Base-by-base conservation (phyloP, 1,284 basidiomycete species). In the Trametes polyzona region DNA sequence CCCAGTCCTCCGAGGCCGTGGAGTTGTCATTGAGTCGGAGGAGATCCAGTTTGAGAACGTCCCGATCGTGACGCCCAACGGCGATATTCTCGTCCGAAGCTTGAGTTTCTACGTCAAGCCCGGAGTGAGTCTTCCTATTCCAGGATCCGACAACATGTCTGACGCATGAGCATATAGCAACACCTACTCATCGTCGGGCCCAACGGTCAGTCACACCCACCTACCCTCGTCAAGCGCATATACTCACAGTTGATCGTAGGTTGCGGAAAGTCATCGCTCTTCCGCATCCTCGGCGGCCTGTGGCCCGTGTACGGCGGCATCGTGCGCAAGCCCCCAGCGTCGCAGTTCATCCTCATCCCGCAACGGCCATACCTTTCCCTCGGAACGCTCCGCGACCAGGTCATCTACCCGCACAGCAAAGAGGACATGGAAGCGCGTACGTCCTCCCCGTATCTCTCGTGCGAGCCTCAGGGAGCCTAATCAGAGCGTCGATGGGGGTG, bases 231-330 rank as follows among this genome's bases (percentile, higher is more conserved):
- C 8, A 14, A 2, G 11, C 17, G 16, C 30, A 41, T 41, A 54
- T 39, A 33, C 54, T 47, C 27, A 43, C 21, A 41, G 43, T 44
- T 36, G 26, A 26, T 26, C 52, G 29, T 59, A 87, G 87, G 88
- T 10, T 91, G 92, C 66, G 95, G 95, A 23, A 96, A 96, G 72
- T 92, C 90, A 0, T 93, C 90, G 6, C 76, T 98, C 47, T 98
- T 97, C 82, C 87, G 96, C 24, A 97, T 98, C 58, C 80, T 99
- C 2, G 96, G 96, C 37, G 96, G 96, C 17, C 83, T 99, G 7
- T 99, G 96, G 96, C 96, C 96, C 1, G 92, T 98, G 4, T 97
- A 98, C 68, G 96, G 93, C 17, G 96, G 96, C 0, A 81, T 85
- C 11, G 95, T 99, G n/a, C 87, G 90, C 67, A 98, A 98, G 74